Base-by-base conservation (phyloP, 2,329 filamentous ascomycete species). In the Colletotrichum cordylinicola region DNA sequence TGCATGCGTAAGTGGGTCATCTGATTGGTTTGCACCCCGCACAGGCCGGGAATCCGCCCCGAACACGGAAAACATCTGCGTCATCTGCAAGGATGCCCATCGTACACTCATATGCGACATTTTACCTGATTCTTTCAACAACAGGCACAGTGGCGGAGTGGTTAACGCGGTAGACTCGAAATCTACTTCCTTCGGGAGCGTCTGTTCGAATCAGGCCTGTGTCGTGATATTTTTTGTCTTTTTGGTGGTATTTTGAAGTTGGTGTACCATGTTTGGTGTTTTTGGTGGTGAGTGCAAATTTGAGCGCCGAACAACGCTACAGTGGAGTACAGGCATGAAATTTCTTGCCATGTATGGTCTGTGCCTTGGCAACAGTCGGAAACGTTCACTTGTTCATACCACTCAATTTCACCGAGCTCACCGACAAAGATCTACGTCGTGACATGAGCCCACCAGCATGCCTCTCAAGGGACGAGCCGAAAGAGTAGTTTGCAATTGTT, bases 121-220 rank as follows among this genome's bases (percentile, higher is more conserved):
- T 21, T 43, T n/a, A 6, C 0, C 1, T 3, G 0, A 0, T 5
- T 16, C n/a, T 29, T 2, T 4, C 52, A 56, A 5, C n/a, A 4
- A 18, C 1, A 10, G 55, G 55, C 55, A 31, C 27, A 27, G 55
- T 58, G 55, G 55, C 55, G 55, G 55, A 58, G 55, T 58, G 55
- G 55, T 58, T 58, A 58, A 21, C 55, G 55, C 55, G 55, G 27
- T 27, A 58, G 55, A 58, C 55, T 58, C 43, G 43, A 52, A 52
- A 52, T 52, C 43, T 52, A 52, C 43, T 52, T 52, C 43, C 43
- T 52, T 52, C 43, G 43, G 43, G 43, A 52, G 43, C 43, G 43
- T 52, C 43, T 52, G 43, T 21, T 52, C 43, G 43, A 52, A 52
- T 52, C 43, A 52, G 43, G 43, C 43, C 43, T 52, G 43, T 52